Evolutionary conservation across 495 filamentous ascomycete species (phyloP).

Genomic region (Penicillium pulvis): DNA sequence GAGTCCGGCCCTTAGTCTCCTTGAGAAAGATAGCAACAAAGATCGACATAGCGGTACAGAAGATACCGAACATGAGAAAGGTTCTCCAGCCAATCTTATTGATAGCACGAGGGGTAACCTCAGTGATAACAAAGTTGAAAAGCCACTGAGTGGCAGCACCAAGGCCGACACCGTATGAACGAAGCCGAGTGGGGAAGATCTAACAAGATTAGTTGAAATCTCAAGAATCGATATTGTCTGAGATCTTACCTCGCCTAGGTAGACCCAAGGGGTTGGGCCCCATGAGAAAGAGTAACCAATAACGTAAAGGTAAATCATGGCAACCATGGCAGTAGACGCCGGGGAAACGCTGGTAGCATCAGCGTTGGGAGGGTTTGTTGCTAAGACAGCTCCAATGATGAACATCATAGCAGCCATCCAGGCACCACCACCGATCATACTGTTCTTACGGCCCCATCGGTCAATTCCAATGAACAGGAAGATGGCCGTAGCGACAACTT

Average conservation of each 20-base stretch:
- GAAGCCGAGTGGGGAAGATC: conserved; percentile 71
- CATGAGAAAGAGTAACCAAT: conserved; percentile 45
- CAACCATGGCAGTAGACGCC: conserved; percentile 50
- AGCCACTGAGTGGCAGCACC: conserved; percentile 59
- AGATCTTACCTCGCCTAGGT: conserved; percentile 47
- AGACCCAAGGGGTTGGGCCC: conserved; percentile 54
- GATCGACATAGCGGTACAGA: conserved; percentile 40
- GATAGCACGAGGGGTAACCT: conserved; percentile 41
- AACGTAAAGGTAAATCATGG: conserved; percentile 59
- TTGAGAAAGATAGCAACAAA: conserved; percentile 56
- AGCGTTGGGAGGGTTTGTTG: conserved; percentile 43
- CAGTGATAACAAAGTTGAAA: conserved; percentile 48
- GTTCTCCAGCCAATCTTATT: conserved; percentile 53
- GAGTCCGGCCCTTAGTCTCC: conserved; percentile 59
- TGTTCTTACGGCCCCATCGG: conserved; percentile 64
- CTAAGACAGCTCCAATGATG: conserved; percentile 72
- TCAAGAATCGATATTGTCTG: not conserved
- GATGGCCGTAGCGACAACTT: conserved; percentile 56
- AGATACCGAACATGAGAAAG: conserved; percentile 59
- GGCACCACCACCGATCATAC: conserved; percentile 68
- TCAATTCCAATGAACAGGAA: conserved; percentile 73
- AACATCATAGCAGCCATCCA: conserved; percentile 71
- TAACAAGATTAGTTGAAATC: conserved; percentile 33
- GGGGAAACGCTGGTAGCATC: conserved; percentile 29
- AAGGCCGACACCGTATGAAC: conserved; percentile 69